Percentiles rank a stretch among this genome's conserved stretches.
Evolutionary conservation across 305 asterid genomes (phyloP).

Genomic region (Fraxinus floribunda): DNA sequence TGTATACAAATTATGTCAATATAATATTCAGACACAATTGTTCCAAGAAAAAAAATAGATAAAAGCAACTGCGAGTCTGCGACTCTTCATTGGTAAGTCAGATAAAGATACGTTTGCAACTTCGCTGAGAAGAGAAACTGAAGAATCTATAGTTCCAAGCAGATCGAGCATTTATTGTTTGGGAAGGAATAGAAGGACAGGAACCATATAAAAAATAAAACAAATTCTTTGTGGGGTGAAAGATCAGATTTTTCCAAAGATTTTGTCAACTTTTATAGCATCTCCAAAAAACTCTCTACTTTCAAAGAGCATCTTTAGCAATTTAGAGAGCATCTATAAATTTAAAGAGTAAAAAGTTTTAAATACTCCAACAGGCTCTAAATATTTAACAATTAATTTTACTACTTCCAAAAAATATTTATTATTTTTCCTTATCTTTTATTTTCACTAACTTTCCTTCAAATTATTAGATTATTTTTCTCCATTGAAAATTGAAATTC

Average conservation of each 20-base stretch:
- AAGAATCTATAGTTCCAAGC: neutral
- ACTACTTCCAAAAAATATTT: too few species aligned
- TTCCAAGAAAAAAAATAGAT: slow-evolving; percentile 2
- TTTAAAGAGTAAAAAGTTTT: too few species aligned
- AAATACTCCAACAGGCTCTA: too few species aligned
- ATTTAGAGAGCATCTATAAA: too few species aligned
- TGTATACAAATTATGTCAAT: neutral
- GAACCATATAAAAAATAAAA: neutral
- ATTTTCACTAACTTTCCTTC: too few species aligned
- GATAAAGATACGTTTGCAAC: neutral
- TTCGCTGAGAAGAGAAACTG: neutral
- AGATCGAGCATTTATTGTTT: neutral
- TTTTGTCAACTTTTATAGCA: neutral
- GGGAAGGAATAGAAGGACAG: neutral
- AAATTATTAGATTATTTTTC: too few species aligned
- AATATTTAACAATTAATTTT: too few species aligned
- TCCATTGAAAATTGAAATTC: too few species aligned
- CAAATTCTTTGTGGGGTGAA: neutral
- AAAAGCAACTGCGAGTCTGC: neutral
- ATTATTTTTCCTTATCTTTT: too few species aligned
- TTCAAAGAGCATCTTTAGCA: too few species aligned
- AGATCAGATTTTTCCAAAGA: neutral
- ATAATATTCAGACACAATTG: neutral
- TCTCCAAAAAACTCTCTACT: too few species aligned
- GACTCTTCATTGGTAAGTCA: neutral